Evolutionary conservation across 345 rosid species (phyloP).

Genomic region (Excoecaria cochinchinensis): DNA sequence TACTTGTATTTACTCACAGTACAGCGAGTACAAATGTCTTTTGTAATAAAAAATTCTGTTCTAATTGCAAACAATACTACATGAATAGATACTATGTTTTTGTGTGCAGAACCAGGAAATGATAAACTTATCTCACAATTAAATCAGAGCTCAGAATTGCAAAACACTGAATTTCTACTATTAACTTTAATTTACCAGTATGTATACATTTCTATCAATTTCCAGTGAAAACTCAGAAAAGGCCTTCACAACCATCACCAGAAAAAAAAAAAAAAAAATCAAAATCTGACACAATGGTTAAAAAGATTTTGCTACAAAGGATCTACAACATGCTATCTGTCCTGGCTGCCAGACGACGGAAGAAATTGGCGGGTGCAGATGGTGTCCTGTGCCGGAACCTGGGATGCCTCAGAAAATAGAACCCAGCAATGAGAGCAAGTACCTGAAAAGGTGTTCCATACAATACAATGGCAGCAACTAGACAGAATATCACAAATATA

Average conservation of each 20-base stretch:
- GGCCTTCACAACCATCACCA: constrained; percentile 17
- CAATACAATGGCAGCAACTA: constrained; percentile 26
- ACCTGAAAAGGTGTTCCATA: constrained; percentile 30
- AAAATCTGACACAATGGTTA: constrained; percentile 14
- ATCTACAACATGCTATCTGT: constrained; percentile 32
- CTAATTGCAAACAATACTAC: neutral
- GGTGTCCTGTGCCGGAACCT: constrained; percentile 30
- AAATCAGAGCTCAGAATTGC: neutral
- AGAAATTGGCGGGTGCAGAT: constrained; percentile 28
- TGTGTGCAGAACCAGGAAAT: neutral
- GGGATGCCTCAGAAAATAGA: constrained; percentile 33
- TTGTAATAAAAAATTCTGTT: no score
- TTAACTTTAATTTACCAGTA: neutral
- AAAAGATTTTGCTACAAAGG: neutral
- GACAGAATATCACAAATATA: constrained; percentile 21
- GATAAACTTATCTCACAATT: neutral
- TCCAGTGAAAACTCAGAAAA: neutral
- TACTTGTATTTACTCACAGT: no score
- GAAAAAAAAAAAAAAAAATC: constrained; percentile 15
- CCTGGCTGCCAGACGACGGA: constrained; percentile 34
- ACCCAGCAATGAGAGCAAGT: constrained; percentile 23
- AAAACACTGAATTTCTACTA: neutral
- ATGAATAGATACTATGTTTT: neutral
- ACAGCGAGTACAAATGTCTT: no score
- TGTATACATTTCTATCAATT: neutral